Evolutionary conservation across 192 early-diverging fungal genomes (phyloP).

Genomic region (Chytriomyces confervae): DNA sequence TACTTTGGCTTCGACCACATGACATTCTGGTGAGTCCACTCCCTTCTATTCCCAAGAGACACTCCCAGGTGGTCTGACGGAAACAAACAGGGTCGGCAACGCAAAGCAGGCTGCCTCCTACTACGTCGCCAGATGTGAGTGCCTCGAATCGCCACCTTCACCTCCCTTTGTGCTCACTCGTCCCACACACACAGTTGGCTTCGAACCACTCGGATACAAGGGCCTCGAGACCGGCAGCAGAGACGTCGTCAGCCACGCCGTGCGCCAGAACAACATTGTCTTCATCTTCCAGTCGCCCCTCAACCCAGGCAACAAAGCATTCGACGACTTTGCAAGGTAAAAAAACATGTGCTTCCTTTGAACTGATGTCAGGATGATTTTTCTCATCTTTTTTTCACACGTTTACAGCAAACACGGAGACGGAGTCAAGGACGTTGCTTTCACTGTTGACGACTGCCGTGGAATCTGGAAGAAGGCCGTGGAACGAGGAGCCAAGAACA

Average conservation of each 20-base stretch:
- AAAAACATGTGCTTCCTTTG: not conserved
- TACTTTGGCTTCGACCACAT: slow-evolving; percentile 81
- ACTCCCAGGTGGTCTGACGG: not conserved
- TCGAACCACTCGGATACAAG: slow-evolving; percentile 89
- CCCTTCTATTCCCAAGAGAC: too few relatives aligned
- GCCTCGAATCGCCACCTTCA: not conserved
- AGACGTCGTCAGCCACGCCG: slow-evolving; percentile 85
- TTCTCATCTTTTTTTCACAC: not conserved
- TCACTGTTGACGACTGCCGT: slow-evolving; percentile 83
- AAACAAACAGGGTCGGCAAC: slow-evolving; percentile 82
- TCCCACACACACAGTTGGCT: too few relatives aligned
- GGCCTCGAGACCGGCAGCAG: slow-evolving; percentile 95
- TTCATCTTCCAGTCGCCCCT: slow-evolving; percentile 95
- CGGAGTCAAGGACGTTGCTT: slow-evolving; percentile 94
- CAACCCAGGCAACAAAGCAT: slow-evolving; percentile 76
- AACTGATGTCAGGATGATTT: too few relatives aligned
- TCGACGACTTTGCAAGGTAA: slow-evolving; percentile 46
- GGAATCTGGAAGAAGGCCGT: slow-evolving; percentile 84
- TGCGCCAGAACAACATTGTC: slow-evolving; percentile 76
- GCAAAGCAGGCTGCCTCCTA: slow-evolving; percentile 95
- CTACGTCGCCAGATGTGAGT: slow-evolving; percentile 81
- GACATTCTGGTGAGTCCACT: slow-evolving; percentile 63
- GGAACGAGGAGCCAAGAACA: slow-evolving; percentile 79
- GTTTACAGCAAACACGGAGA: slow-evolving; percentile 79
- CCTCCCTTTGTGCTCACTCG: too few relatives aligned